Evolutionary conservation across 805 yeast species (phyloP).

Genomic region (Kluyveromyces starmeri): DNA sequence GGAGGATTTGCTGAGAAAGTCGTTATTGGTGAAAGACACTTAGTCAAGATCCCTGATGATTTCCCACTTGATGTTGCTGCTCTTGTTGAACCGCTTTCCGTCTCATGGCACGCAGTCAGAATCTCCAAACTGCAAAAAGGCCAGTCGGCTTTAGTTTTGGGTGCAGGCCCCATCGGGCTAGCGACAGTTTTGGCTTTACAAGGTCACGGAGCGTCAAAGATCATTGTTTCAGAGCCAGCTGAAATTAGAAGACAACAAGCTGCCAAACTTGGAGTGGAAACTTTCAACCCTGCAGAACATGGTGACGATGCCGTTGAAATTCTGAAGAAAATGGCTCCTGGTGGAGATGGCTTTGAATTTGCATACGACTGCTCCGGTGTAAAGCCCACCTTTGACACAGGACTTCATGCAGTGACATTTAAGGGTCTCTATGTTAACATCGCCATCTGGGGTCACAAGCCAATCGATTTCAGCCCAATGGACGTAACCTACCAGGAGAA

Average conservation of each 20-base stretch:
- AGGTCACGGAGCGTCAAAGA: conserved; percentile 38
- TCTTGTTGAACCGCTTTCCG: conserved; percentile 48
- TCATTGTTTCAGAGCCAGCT: conserved; percentile 46
- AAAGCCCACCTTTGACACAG: conserved; percentile 42
- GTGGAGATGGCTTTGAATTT: conserved; percentile 39
- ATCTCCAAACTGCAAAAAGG: conserved; percentile 38
- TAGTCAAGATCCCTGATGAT: conserved; percentile 34
- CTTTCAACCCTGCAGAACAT: conserved; percentile 38
- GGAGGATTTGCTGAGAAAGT: conserved; percentile 48
- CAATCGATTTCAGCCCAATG: conserved; percentile 46
- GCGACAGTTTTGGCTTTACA: conserved; percentile 49
- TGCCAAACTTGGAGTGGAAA: conserved; percentile 36
- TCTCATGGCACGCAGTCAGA: conserved; percentile 48
- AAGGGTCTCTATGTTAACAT: conserved; percentile 54
- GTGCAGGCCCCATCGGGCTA: conserved; percentile 58
- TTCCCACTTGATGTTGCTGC: conserved; percentile 49
- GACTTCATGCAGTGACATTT: conserved; percentile 40
- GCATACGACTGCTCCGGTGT: conserved; percentile 48
- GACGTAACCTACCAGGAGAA: conserved; percentile 47
- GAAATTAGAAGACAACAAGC: conserved; percentile 42
- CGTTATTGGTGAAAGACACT: conserved; percentile 34
- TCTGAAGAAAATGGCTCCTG: conserved; percentile 34
- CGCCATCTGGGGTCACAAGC: conserved; percentile 54
- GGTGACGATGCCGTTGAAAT: conserved; percentile 33
- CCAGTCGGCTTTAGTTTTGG: conserved; percentile 41